A percentile compares a stretch with the other conserved stretches of the same genome.
Evolutionary conservation across 441 rosid species (phyloP).

Genomic region (Erysimum pusillum): DNA sequence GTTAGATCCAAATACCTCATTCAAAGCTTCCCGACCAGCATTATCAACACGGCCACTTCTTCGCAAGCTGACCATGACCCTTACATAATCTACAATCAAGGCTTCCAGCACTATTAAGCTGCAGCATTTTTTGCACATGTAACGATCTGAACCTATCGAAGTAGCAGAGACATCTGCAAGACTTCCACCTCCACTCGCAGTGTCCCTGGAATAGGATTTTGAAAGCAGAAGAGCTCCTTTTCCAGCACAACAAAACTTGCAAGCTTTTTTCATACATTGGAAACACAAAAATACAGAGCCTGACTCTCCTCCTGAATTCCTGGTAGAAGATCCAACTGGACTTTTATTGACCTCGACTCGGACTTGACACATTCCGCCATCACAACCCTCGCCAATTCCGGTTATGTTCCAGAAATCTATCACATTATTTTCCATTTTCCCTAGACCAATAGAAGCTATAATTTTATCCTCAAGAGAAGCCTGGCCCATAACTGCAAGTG

Average conservation of each 20-base stretch:
- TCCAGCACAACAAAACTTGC: conserved; percentile 92
- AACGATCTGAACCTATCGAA: conserved; percentile 63
- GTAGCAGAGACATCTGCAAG: conserved; percentile 65
- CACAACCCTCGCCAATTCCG: conserved; percentile 72
- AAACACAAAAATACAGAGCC: conserved; percentile 65
- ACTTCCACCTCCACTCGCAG: conserved; percentile 64
- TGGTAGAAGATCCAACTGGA: conserved; percentile 50
- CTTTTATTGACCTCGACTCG: conserved; percentile 61
- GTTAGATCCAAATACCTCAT: conserved; percentile 67
- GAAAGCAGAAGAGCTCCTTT: conserved; percentile 85
- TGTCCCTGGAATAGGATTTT: conserved; percentile 61
- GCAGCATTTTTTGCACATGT: conserved; percentile 87
- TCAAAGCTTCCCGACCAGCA: conserved; percentile 75
- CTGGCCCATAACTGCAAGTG: conserved; percentile 87
- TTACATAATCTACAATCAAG: conserved; percentile 80
- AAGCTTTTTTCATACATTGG: conserved; percentile 80
- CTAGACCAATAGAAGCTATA: conserved; percentile 84
- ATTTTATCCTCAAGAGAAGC: conserved; percentile 87
- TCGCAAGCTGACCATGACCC: conserved; percentile 86
- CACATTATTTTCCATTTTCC: conserved; percentile 58
- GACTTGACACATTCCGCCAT: conserved; percentile 76
- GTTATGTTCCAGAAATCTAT: conserved; percentile 87
- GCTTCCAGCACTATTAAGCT: conserved; percentile 77
- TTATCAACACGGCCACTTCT: conserved; percentile 77
- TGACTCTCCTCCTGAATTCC: conserved; percentile 55